Evolutionary conservation across 2,329 filamentous ascomycete genomes (phyloP).

Genomic region (Malbranchea cinnamomea): DNA sequence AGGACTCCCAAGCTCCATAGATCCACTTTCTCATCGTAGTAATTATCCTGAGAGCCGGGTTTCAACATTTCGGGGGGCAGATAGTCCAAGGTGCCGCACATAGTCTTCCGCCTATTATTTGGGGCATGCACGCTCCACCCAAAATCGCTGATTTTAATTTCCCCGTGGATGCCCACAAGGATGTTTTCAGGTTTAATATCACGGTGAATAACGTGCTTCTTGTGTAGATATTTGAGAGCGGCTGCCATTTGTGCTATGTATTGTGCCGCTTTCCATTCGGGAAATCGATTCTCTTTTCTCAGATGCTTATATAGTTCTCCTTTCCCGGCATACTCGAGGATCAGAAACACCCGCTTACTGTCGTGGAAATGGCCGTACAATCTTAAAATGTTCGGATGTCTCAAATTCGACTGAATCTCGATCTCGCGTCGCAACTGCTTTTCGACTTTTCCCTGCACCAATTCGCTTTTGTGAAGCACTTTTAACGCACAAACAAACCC

Average conservation of each 20-base stretch:
- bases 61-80: constrained; percentile 96
- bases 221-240: constrained; percentile 77
- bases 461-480: constrained; percentile 70
- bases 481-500: constrained; percentile 79
- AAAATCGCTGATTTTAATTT: constrained; percentile 98
- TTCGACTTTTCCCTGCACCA: constrained; percentile 67
- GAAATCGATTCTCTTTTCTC: constrained; percentile 61
- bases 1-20: constrained; percentile 90
- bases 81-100: constrained; percentile 96
- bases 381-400: constrained; percentile 72
- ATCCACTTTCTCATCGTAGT: constrained; percentile 89
- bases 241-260: constrained; percentile 87
- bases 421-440: constrained; percentile 80
- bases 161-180: constrained; percentile 84
- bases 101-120: constrained; percentile 81
- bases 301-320: constrained; percentile 82
- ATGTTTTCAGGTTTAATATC: constrained; percentile 99
- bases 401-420: constrained; percentile 76
- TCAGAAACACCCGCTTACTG: constrained; percentile 72
- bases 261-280: constrained; percentile 73
- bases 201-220: constrained; percentile 93
- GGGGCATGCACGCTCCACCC: constrained; percentile 97
- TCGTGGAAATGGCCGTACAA: constrained; percentile 83
- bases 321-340: constrained; percentile 73
- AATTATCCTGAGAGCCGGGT: constrained; percentile 65